A percentile compares a stretch with the other conserved stretches of the same genome.
Evolutionary conservation across 257 asterid species (phyloP).

Genomic region (Solanum ahanhuiri): DNA sequence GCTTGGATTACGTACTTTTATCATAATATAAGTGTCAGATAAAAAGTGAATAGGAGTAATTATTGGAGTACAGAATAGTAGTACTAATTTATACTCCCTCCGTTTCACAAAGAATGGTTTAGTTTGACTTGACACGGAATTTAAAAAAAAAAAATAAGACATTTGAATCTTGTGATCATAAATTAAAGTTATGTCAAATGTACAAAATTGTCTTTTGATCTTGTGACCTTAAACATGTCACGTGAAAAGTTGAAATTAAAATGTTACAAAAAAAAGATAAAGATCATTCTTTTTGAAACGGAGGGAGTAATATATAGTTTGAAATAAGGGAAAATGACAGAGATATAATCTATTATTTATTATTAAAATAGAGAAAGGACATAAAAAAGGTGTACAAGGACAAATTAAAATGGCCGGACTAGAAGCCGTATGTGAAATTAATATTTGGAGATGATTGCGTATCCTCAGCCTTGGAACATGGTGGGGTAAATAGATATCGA

Average conservation of each 20-base stretch:
- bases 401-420: background rate
- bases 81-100: background rate
- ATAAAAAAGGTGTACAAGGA: background rate
- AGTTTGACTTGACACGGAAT: no score
- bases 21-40: background rate
- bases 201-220: no score
- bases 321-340: background rate
- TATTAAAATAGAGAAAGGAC: background rate
- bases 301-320: background rate
- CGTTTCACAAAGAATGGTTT: no score
- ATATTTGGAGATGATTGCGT: background rate
- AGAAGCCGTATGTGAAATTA: background rate
- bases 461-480: background rate
- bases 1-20: background rate
- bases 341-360: background rate
- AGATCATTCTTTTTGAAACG: no score
- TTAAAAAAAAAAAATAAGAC: no score
- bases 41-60: background rate
- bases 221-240: no score
- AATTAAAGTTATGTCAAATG: no score
- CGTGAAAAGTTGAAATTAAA: no score
- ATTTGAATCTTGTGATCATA: no score
- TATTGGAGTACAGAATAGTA: background rate
- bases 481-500: background rate
- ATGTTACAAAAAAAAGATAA: no score